Evolutionary conservation across 768 basidiomycete genomes (phyloP), one percentile per base, ranked within the genome.

Genomic region (Phlegmacium glaucopus): DNA sequence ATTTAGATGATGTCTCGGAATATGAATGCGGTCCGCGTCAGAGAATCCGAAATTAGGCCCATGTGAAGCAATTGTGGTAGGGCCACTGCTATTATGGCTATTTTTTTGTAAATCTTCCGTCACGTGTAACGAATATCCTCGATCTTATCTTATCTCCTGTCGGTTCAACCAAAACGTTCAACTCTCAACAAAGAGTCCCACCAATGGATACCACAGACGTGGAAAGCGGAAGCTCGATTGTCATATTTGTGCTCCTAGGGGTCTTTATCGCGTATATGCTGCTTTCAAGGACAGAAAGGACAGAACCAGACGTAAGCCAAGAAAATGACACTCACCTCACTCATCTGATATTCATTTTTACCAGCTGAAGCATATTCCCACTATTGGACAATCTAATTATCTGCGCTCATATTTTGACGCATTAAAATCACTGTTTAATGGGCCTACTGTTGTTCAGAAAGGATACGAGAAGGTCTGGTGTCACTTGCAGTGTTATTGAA

Each of bases 311-410:
- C 13, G 54, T 52, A 42, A 16, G 51, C 9, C n/a, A 37, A n/a
- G 2, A 32, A 2, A 36, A 2, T 26, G 3, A 13, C 28, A 12
- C 22, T 48, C 38, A 9, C 5, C 9, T 34, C 10, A 17, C 26
- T 43, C 22, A 17, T 36, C 27, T 17, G 13, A 6, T 16, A 18
- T 35, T 26, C n/a, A 22, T 45, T 13, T n/a, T 44, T 22, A 16
- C 5, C 41, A 68, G 66, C 49, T 65, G 12, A 56, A 50, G 16
- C 53, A 58, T 29, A 65, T 67, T 22, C 63, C 61, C 16, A 51
- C 58, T 9, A 30, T 57, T 12, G 65, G 67, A 34, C 42, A 32
- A 34, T 42, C 51, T 16, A 39, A 26, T 3, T 52, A 54, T 22
- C 27, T 60, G 6, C 51, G 57, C 15, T 61, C 52, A 10, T 66